These are phyloP conservation scores for Plenodomus lindquistii DNA, from an alignment of 2,329 filamentous ascomycete genomes.

Conservation along the genomic window DNA sequence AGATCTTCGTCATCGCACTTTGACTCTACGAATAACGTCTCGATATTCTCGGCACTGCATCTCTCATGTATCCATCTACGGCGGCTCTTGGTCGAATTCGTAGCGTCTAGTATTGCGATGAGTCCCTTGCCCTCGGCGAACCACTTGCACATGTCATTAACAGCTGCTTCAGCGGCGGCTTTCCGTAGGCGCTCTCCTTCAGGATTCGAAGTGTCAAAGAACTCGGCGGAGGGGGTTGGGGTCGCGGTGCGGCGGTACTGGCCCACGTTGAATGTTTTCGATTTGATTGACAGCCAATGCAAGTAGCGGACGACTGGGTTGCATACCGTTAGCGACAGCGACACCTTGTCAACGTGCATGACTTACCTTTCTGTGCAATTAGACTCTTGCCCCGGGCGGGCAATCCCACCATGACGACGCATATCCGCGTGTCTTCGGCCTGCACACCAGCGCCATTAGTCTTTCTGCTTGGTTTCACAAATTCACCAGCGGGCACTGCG, in stretches of 20 bases:
- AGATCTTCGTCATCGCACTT: conserved; percentile 95
- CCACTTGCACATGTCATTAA: conserved; percentile 93
- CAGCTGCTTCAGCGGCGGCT: conserved; percentile 87
- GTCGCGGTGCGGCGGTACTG: conserved; percentile 89
- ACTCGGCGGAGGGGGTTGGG: conserved; percentile 87
- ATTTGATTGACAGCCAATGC: conserved; percentile 92
- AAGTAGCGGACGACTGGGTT: conserved; percentile 70
- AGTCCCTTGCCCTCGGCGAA: conserved; percentile 76
- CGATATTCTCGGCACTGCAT: conserved; percentile 75
- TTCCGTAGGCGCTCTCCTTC: conserved; percentile 89
- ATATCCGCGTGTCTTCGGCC: conserved; percentile 95
- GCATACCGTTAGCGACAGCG: conserved; percentile 13
- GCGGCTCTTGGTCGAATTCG: conserved; percentile 89
- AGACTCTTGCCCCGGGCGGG: conserved; percentile 95
- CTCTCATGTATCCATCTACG: conserved; percentile 88
- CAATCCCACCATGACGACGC: conserved; percentile 97
- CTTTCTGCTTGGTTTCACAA: conserved; percentile 49
- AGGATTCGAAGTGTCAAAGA: conserved; percentile 88
- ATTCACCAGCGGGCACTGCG: conserved; percentile 48
- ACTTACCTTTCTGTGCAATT: conserved; percentile 91
- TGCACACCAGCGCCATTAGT: conserved; percentile 72
- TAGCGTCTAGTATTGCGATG: conserved; percentile 93
- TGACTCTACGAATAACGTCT: conserved; percentile 94
- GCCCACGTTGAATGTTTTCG: conserved; percentile 96
- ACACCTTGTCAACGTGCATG: not conserved